These are phyloP conservation scores for Tritrichomonas musculus DNA, from an alignment of 208 protist species.

Conservation along the genomic window DNA sequence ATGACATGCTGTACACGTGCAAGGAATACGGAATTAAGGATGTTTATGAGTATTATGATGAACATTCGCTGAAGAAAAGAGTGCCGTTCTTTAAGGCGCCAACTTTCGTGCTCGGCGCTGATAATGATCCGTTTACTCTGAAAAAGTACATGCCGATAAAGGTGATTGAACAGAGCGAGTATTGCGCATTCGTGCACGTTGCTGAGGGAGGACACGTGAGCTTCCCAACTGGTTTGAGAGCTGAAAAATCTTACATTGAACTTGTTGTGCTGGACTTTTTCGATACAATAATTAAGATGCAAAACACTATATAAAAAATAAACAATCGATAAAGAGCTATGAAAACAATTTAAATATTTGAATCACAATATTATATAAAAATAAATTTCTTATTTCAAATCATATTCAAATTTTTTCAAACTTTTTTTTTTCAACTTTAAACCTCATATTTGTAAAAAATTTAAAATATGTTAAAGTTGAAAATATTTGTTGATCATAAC, in stretches of 20 bases:
- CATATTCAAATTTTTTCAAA: too few species aligned
- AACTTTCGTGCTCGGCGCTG: neutral
- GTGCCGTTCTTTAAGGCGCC: neutral
- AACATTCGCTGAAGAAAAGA: neutral
- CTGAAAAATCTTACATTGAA: neutral
- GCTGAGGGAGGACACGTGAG: neutral
- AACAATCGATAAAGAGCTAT: too few species aligned
- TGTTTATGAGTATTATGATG: neutral
- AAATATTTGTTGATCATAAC: too few species aligned
- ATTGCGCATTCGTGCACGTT: neutral
- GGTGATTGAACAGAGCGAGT: neutral
- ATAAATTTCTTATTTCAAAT: too few species aligned
- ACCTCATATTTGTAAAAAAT: too few species aligned
- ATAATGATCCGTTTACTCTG: slow-evolving; percentile 17
- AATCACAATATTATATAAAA: too few species aligned
- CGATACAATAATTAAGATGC: neutral
- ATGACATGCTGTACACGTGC: neutral
- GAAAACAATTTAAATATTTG: too few species aligned
- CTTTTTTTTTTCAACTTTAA: too few species aligned
- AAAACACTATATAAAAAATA: too few species aligned
- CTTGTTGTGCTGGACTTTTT: neutral
- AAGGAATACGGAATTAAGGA: neutral
- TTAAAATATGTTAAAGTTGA: too few species aligned
- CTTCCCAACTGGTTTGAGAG: neutral
- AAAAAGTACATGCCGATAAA: neutral